Percentiles rank a stretch among this genome's conserved stretches.
These are phyloP conservation scores for Cyclotella atomus DNA, from an alignment of 108 stramenopile genomes.

Conservation along the genomic window DNA sequence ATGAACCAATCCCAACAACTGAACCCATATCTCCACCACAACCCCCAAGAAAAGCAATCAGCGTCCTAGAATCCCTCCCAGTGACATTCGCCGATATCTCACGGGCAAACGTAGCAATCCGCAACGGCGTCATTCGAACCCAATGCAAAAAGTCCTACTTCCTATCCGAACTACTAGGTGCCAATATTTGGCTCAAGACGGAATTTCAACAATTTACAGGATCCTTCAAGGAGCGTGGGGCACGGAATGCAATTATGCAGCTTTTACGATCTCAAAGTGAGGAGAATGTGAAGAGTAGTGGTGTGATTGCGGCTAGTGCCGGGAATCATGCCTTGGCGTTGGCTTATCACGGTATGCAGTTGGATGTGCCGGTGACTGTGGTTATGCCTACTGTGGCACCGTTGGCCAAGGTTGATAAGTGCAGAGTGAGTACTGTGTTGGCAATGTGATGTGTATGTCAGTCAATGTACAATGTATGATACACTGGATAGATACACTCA, in stretches of 20 bases:
- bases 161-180: constrained; percentile 80
- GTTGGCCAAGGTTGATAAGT: constrained; percentile 94
- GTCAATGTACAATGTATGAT: too few species aligned
- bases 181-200: constrained; percentile 83
- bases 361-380: constrained; percentile 95
- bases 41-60: constrained; percentile 15
- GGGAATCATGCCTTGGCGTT: constrained; percentile 94
- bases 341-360: constrained; percentile 91
- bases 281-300: constrained; percentile 47
- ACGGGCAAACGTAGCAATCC: constrained; percentile 78
- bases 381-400: constrained; percentile 97
- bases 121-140: constrained; percentile 75
- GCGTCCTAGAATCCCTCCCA: constrained; percentile 52
- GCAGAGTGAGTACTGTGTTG: constrained; percentile 62
- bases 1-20: constrained; percentile 4
- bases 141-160: constrained; percentile 67
- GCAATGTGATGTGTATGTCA: constrained; percentile 2
- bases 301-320: constrained; percentile 94
- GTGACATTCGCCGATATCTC: constrained; percentile 85
- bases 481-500: too few species aligned
- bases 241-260: constrained; percentile 89
- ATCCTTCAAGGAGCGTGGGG: constrained; percentile 97
- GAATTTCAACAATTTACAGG: constrained; percentile 94
- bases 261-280: constrained; percentile 57
- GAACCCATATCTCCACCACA: neutral